Percentiles rank a stretch among this genome's conserved stretches.
These are phyloP conservation scores for Penicillium pancosmium DNA, from an alignment of 495 filamentous ascomycete species.

Conservation along the genomic window DNA sequence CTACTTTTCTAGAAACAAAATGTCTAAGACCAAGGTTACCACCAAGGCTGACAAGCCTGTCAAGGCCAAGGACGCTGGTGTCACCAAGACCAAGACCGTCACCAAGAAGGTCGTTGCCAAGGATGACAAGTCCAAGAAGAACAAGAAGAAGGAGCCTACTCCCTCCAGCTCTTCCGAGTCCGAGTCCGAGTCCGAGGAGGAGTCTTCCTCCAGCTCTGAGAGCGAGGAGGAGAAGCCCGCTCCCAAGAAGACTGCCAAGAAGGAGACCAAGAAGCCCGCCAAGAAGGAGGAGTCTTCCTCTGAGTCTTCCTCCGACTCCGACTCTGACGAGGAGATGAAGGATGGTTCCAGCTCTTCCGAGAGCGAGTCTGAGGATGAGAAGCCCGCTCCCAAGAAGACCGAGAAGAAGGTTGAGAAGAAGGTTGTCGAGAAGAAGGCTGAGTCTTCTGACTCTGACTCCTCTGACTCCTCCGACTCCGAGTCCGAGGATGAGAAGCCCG, in stretches of 20 bases:
- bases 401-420: slow-evolving; percentile 30
- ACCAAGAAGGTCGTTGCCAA: slow-evolving; percentile 48
- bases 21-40: slow-evolving; percentile 57
- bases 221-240: slow-evolving; percentile 41
- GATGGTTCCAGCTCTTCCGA: slow-evolving; percentile 35
- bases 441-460: slow-evolving; percentile 12
- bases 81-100: slow-evolving; percentile 55
- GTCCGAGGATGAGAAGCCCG: slow-evolving; percentile 37
- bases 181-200: slow-evolving; percentile 43
- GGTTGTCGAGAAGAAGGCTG: slow-evolving; percentile 21
- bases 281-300: slow-evolving; percentile 35
- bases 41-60: slow-evolving; percentile 48
- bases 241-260: slow-evolving; percentile 38
- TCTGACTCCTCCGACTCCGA: slow-evolving; percentile 27
- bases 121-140: slow-evolving; percentile 43
- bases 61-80: slow-evolving; percentile 55
- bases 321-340: slow-evolving; percentile 36
- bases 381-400: slow-evolving; percentile 30
- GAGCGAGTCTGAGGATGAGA: slow-evolving; percentile 33
- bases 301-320: slow-evolving; percentile 39
- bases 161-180: slow-evolving; percentile 54
- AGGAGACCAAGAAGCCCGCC: slow-evolving; percentile 17
- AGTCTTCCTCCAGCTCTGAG: slow-evolving; percentile 30
- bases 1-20: slow-evolving; percentile 36
- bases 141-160: slow-evolving; percentile 52